phyloP scores from a whole-genome alignment of 2,329 filamentous ascomycete species.

The Fusarium begoniae region DNA sequence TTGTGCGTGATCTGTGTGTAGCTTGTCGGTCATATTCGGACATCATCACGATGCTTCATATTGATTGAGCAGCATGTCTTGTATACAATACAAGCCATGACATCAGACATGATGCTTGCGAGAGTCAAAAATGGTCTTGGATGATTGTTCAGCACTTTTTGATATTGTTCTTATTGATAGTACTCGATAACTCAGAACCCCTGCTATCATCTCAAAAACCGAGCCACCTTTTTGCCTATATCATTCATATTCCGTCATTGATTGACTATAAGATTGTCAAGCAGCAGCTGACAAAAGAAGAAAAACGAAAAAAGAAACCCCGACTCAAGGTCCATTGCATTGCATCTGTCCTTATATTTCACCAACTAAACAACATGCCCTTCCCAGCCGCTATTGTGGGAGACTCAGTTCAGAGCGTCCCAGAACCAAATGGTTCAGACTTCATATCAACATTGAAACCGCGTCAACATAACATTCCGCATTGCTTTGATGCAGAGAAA shows the following conservation, averaged over 20 bases:
- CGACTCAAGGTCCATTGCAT: neutral
- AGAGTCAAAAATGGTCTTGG: neutral
- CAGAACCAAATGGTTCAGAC: neutral
- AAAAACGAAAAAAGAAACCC: conserved; percentile 5
- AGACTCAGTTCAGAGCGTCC: neutral
- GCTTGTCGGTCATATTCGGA: neutral
- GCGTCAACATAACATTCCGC: neutral
- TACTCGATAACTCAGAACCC: neutral
- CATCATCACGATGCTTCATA: neutral
- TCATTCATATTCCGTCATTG: conserved; percentile 26
- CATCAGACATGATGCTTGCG: neutral
- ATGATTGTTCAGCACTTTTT: neutral
- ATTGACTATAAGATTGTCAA: conserved; percentile 3
- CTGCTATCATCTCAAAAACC: neutral
- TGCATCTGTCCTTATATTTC: neutral
- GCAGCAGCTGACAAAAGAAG: neutral
- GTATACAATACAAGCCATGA: neutral
- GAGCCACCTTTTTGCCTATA: conserved; percentile 20
- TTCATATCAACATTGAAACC: neutral
- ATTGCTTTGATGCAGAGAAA: neutral
- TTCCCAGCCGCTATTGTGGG: neutral
- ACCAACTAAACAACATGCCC: neutral
- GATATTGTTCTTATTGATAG: conserved; percentile 5
- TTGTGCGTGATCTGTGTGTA: neutral
- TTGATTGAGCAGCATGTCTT: neutral